Percentiles rank a stretch among this genome's conserved stretches.
Conservation (phyloP, 2,329 filamentous ascomycete genomes). For the Scedosporium minutisporum region DNA sequence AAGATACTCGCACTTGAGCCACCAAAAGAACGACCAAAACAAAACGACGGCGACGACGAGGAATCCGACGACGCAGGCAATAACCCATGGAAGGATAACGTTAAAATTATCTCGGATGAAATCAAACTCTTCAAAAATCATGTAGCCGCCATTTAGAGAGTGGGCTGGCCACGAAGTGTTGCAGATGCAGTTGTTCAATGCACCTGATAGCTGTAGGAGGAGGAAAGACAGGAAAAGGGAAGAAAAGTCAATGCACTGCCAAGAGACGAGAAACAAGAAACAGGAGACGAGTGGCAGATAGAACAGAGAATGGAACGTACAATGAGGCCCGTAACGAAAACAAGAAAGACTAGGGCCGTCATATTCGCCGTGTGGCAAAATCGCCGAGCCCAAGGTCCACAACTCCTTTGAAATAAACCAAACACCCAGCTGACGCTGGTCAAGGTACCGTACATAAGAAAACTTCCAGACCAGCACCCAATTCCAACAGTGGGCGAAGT, state of each 20-base stretch:
- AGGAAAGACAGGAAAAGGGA: background rate
- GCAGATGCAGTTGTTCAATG: background rate
- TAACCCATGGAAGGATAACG: background rate
- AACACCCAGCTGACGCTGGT: background rate
- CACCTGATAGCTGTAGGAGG: background rate
- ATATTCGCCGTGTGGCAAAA: background rate
- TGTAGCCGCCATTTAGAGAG: background rate
- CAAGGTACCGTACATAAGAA: background rate
- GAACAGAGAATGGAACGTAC: background rate
- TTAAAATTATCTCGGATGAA: background rate
- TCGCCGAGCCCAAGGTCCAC: background rate
- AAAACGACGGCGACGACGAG: background rate
- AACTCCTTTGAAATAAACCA: background rate
- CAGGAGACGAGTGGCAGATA: background rate
- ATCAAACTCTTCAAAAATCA: background rate
- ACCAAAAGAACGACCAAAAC: background rate
- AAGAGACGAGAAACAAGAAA: no score
- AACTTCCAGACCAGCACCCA: background rate
- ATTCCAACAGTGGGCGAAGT: background rate
- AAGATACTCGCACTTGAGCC: background rate
- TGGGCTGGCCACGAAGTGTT: background rate
- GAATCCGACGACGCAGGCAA: background rate
- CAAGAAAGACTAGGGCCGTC: background rate
- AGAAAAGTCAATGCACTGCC: no score
- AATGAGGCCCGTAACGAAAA: background rate